Evolutionary conservation across 345 rosid genomes (phyloP).

Genomic region (Ceriops tagal): DNA sequence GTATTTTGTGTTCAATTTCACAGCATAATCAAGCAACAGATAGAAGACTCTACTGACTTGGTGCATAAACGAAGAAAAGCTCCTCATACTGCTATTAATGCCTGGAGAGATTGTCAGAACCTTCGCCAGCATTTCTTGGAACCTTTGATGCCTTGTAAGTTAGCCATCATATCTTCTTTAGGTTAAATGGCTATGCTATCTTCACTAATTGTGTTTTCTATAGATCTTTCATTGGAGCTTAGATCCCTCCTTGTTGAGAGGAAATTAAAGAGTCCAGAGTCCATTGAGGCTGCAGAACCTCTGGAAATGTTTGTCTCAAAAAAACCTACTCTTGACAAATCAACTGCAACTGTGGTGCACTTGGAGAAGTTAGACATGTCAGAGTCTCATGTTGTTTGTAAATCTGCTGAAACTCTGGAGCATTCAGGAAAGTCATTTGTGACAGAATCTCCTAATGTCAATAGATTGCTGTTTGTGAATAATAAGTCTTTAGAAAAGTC

Average conservation of each 20-base stretch:
- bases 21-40: slow-evolving; percentile 51
- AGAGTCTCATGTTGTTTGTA: neutral
- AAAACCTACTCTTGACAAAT: slow-evolving; percentile 4
- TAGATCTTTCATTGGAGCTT: slow-evolving; percentile 57
- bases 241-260: slow-evolving; percentile 34
- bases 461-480: neutral
- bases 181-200: slow-evolving; percentile 5
- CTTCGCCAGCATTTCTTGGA: slow-evolving; percentile 37
- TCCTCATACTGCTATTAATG: slow-evolving; percentile 34
- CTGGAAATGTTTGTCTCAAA: slow-evolving; percentile 14
- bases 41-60: slow-evolving; percentile 59
- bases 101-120: slow-evolving; percentile 39
- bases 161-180: neutral
- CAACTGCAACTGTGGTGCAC: slow-evolving; percentile 2
- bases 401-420: slow-evolving; percentile 14
- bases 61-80: slow-evolving; percentile 50
- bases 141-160: slow-evolving; percentile 67
- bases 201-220: slow-evolving; percentile 27
- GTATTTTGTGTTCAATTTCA: slow-evolving; percentile 17
- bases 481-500: neutral
- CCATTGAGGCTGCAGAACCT: slow-evolving; percentile 8
- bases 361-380: slow-evolving; percentile 3
- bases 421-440: slow-evolving; percentile 15
- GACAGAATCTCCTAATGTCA: slow-evolving; percentile 14
- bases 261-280: slow-evolving; percentile 19